Percentiles rank a stretch among this genome's conserved stretches.
Conservation (phyloP, 2,329 filamentous ascomycete genomes). For the Cladosporium sp. region DNA sequence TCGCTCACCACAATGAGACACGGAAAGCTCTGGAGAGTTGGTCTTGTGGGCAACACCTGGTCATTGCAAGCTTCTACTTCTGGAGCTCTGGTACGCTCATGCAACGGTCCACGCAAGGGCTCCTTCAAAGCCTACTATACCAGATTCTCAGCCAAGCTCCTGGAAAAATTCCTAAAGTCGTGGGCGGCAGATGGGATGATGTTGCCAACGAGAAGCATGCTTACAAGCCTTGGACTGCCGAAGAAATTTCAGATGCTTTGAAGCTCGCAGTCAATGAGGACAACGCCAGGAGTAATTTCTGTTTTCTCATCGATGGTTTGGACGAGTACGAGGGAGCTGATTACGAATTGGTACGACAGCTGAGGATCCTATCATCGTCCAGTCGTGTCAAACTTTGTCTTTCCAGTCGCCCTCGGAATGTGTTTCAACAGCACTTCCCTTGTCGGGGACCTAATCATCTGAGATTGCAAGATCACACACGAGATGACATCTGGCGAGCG, state of each 20-base stretch:
- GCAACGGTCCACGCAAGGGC: neutral
- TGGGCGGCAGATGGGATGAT: neutral
- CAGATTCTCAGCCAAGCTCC: conserved; percentile 7
- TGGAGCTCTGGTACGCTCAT: neutral
- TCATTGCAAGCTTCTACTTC: neutral
- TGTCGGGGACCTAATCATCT: too few relatives aligned
- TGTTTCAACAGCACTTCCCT: too few relatives aligned
- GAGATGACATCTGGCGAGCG: too few relatives aligned
- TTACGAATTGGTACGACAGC: too few relatives aligned
- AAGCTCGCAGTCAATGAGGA: neutral
- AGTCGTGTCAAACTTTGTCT: too few relatives aligned
- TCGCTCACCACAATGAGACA: neutral
- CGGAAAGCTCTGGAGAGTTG: too few relatives aligned
- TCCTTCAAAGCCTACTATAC: neutral
- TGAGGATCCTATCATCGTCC: too few relatives aligned
- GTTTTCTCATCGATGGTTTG: conserved; percentile 20
- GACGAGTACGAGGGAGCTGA: neutral
- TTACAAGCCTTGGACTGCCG: neutral
- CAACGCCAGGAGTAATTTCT: conserved; percentile 8
- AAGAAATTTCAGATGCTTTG: conserved; percentile 3
- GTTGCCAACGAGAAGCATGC: neutral
- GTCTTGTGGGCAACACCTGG: too few relatives aligned
- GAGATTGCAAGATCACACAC: too few relatives aligned
- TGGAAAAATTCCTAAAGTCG: neutral
- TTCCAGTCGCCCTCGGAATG: too few relatives aligned